Evolutionary conservation across 2,329 filamentous ascomycete genomes (phyloP), one percentile per base, ranked within the genome.

Genomic region (Aspergillus puulaauensis): DNA sequence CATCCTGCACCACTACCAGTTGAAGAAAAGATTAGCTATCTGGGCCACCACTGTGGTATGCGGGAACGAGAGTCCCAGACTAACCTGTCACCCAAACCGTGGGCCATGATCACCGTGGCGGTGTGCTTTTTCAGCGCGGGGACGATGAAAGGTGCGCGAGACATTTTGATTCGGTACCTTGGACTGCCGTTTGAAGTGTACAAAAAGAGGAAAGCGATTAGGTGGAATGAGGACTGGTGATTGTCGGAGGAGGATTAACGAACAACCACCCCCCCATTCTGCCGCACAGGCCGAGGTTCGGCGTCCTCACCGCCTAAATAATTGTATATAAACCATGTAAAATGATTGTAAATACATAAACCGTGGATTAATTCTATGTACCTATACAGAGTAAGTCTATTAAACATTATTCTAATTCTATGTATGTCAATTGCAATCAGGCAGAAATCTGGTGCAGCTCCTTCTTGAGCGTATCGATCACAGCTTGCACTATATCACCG

Each of bases 61-160:
- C 14, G 15, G 6, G 35, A 37, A 14, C 15, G 27, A 31, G 27
- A 31, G 9, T 11, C 27, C 27, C 55, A 27, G 45, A 65, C 73
- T 68, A 75, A 87, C 93, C 90, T 89, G 73, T 98, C 95, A 62
- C 95, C 95, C 40, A 99, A 81, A 14, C 95, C 95, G 74, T 99
- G 95, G 52, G 90, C 83, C 76, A 97, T 92, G 69, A 99, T 98
- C 68, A 98, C 89, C 3, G 93, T 97, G 23, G 92, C 92, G 39
- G 95, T 97, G 77, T 98, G 95, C 71, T 86, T 86, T 71, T 85
- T 90, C 35, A 90, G 79, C 41, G 93, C 90, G 27, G 91, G 90
- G 59, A 96, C 87, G 19, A 95, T 82, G 54, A 95, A 80, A 14
- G 86, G 85, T 56, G 80, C 78, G 61, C 76, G 75, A 44, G 78